These are phyloP conservation scores for Dendrobium officinale DNA, from an alignment of 106 monocot species.

Conservation along the genomic window DNA sequence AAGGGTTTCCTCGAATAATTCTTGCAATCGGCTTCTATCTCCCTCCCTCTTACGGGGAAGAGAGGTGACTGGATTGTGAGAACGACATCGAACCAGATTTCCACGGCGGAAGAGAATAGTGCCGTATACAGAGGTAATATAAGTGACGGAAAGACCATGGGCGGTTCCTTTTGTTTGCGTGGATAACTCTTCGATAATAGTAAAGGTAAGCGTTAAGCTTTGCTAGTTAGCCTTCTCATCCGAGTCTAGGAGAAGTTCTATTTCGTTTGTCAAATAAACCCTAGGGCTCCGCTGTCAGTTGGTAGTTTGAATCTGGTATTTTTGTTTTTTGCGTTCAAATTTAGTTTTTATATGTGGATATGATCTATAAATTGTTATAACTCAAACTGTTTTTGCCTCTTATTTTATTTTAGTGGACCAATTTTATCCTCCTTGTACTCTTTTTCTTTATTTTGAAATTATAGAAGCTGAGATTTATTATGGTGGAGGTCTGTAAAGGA, in stretches of 20 bases:
- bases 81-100: background rate
- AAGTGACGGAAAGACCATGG: background rate
- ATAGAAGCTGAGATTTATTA: background rate
- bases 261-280: background rate
- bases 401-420: background rate
- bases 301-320: background rate
- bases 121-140: background rate
- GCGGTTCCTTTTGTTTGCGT: background rate
- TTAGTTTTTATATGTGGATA: background rate
- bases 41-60: background rate
- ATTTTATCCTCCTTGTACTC: background rate
- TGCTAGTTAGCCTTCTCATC: background rate
- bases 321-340: background rate
- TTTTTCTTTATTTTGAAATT: background rate
- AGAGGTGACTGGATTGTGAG: background rate
- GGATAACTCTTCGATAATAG: background rate
- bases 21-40: background rate
- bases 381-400: background rate
- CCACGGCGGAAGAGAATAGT: background rate
- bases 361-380: background rate
- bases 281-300: background rate
- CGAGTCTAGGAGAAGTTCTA: background rate
- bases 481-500: background rate
- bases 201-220: background rate
- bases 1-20: background rate